Conservation (phyloP, 768 basidiomycete genomes). For the Lactarius sp. region DNA sequence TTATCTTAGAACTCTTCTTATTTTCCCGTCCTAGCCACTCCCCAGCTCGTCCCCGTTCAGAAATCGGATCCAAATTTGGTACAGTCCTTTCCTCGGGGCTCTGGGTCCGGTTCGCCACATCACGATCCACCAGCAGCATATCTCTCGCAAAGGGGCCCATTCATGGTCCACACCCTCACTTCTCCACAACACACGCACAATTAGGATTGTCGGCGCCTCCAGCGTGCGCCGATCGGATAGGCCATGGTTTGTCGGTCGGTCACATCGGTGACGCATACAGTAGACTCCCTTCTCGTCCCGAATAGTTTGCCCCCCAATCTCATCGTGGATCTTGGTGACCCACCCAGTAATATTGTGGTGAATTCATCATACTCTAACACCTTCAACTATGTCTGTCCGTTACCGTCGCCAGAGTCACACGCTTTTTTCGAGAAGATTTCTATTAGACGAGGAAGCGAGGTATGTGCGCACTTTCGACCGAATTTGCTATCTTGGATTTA, state of each 20-base stretch:
- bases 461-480: not conserved
- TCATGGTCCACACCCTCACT: not conserved
- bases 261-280: not conserved
- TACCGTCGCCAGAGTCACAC: not conserved
- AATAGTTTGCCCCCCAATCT: constrained; percentile 19
- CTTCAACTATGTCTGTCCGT: not conserved
- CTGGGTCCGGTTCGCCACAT: not conserved
- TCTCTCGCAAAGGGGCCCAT: constrained; percentile 13
- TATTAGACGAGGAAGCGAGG: not conserved
- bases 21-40: not conserved
- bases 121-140: constrained; percentile 10
- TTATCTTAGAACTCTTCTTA: not conserved
- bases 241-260: not conserved
- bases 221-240: constrained; percentile 1
- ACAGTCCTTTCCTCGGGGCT: not conserved
- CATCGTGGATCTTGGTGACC: constrained; percentile 5
- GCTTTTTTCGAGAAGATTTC: not conserved
- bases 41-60: not conserved
- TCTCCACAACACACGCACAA: not conserved
- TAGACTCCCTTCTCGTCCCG: not conserved
- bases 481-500: not conserved
- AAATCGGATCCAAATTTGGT: not conserved
- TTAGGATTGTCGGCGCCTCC: not conserved
- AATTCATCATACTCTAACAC: not conserved
- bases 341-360: not conserved